These are phyloP conservation scores for Avena atlantica DNA, from an alignment of 176 grass and related monocot species.

Conservation along the genomic window DNA sequence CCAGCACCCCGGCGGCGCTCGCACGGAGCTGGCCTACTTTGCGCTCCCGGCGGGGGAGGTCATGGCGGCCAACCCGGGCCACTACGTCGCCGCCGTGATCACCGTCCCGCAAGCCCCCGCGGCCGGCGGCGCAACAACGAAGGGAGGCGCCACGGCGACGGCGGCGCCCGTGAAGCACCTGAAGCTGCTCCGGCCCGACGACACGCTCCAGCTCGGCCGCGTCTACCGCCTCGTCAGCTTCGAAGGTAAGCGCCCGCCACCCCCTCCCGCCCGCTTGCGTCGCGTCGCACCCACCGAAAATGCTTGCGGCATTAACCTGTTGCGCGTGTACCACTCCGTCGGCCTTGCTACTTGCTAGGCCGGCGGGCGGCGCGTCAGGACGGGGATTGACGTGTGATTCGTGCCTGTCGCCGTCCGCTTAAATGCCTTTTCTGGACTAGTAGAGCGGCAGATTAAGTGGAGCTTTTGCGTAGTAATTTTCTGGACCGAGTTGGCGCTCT, in stretches of 20 bases:
- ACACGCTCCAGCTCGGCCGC: constrained; percentile 80
- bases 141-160: background rate
- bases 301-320: background rate
- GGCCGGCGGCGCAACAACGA: background rate
- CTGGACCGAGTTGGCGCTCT: background rate
- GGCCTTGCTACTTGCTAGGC: constrained; percentile 21
- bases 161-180: constrained; percentile 67
- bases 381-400: constrained; percentile 23
- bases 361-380: background rate
- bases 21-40: constrained; percentile 71
- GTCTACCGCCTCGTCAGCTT: constrained; percentile 97
- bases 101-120: constrained; percentile 34
- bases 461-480: constrained; percentile 2
- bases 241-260: constrained; percentile 58
- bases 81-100: constrained; percentile 91
- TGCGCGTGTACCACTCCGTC: background rate
- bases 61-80: constrained; percentile 84
- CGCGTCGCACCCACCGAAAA: constrained; percentile 16
- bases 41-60: constrained; percentile 68
- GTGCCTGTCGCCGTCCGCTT: constrained; percentile 15
- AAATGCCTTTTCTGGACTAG: constrained; percentile 21
- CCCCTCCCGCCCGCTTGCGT: too few relatives aligned
- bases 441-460: background rate
- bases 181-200: constrained; percentile 95
- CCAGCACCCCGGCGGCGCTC: constrained; percentile 71